Evolutionary conservation across 2,329 filamentous ascomycete species (phyloP), one percentile per base, ranked within the genome.

Genomic region (Trichoderma cornu-damae): DNA sequence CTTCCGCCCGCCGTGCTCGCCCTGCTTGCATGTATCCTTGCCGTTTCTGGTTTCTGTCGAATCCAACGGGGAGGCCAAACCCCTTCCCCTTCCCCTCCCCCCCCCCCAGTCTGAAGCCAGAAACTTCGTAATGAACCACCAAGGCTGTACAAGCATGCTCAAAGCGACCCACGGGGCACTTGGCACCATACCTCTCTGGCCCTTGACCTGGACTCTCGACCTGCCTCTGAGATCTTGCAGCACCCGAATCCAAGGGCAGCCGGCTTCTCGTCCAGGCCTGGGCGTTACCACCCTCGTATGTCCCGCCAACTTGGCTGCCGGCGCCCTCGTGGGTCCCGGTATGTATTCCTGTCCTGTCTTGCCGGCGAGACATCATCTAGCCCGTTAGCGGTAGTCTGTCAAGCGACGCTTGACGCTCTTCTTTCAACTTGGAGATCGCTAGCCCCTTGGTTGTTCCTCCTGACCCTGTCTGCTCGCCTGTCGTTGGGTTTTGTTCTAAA

Each of bases 281-380:
- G 52, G 16, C 52, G 12, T 26, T 28, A 47, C 42, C 51, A 46
- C 32, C 52, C 42, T 34, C 32, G 52, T 46, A 46, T 47, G 67
- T 69, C 67, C 69, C 68, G 66, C 65, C 68, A 68, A 65, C 68
- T 68, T 70, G 66, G 69, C 64, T 69, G 63, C 61, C 56, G 64
- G 63, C 52, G 61, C 64, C 58, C 65, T 61, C 57, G 61, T 65
- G 60, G 61, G 61, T 57, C 62, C 61, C 65, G 62, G 61, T 63
- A 40, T 28, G 54, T 46, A 57, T 57, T 50, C 40, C 53, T 60
- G 50, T 50, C 40, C 53, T 60, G 50, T 61, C 60, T 60, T 49
- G 55, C 54, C 55, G 49, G 48, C 42, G 20, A 55, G 58, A 60
- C 58, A 58, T 50, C 35, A 59, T 66, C 61, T 65, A 58, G 57